Percentiles rank a stretch among this genome's conserved stretches.
These are phyloP conservation scores for Pythium phragmiticola DNA, from an alignment of 352 stramenopile species.

Conservation along the genomic window DNA sequence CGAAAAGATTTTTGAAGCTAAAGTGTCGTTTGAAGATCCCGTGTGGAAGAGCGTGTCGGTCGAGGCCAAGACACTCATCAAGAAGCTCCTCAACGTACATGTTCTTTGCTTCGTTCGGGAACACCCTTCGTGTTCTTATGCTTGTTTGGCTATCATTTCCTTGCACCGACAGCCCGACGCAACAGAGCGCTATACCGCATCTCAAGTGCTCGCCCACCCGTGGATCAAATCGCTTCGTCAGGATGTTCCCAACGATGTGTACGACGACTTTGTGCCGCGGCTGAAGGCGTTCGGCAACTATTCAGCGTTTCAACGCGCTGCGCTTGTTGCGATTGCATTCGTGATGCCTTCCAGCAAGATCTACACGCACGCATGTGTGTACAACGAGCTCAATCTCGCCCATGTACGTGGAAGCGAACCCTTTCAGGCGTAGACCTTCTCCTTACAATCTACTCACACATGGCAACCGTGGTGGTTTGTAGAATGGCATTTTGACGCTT, in stretches of 20 bases:
- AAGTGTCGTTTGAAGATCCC: slow-evolving; percentile 49
- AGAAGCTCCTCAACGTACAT: slow-evolving; percentile 68
- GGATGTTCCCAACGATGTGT: slow-evolving; percentile 41
- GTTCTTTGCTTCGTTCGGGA: background rate
- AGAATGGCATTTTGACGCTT: slow-evolving; percentile 73
- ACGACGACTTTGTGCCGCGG: slow-evolving; percentile 63
- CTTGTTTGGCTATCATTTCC: background rate
- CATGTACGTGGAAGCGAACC: slow-evolving; percentile 37
- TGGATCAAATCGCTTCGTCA: slow-evolving; percentile 67
- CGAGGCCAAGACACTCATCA: slow-evolving; percentile 70
- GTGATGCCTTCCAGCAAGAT: slow-evolving; percentile 62
- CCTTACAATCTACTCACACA: background rate
- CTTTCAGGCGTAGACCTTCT: background rate
- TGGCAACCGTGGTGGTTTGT: background rate
- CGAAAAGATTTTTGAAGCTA: slow-evolving; percentile 69
- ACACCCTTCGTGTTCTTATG: background rate
- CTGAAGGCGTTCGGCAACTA: slow-evolving; percentile 72
- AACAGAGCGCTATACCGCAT: slow-evolving; percentile 51
- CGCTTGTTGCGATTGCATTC: slow-evolving; percentile 70
- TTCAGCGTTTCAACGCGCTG: slow-evolving; percentile 54
- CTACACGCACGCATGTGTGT: slow-evolving; percentile 53
- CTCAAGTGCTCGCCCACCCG: slow-evolving; percentile 61
- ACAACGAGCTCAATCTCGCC: slow-evolving; percentile 78
- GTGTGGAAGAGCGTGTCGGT: slow-evolving; percentile 57
- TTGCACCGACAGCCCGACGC: slow-evolving; percentile 39